Evolutionary conservation across 2,329 filamentous ascomycete species (phyloP).

Genomic region (Clarireedia homoeocarpa): DNA sequence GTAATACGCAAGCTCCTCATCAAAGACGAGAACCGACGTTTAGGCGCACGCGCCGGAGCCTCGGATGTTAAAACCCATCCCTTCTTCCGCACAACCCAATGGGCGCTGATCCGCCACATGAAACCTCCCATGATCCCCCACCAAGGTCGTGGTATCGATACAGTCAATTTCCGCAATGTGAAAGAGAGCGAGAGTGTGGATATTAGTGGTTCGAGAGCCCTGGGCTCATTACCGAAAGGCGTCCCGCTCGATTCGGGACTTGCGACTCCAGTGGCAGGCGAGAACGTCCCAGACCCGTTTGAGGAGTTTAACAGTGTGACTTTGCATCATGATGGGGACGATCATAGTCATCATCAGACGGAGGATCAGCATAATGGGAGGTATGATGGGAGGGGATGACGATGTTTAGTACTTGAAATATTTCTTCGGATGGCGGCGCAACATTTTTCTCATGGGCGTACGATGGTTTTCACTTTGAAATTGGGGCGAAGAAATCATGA

Average conservation of each 20-base stretch:
- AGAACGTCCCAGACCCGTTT: constrained; percentile 77
- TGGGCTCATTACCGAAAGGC: constrained; percentile 52
- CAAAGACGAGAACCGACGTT: constrained; percentile 90
- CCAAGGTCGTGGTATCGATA: constrained; percentile 83
- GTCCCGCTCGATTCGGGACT: constrained; percentile 82
- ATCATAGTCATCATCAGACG: constrained; percentile 31
- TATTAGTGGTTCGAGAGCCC: constrained; percentile 50
- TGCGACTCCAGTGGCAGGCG: constrained; percentile 68
- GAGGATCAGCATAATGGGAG: constrained; percentile 27
- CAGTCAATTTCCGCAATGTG: constrained; percentile 94
- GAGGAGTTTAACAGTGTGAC: constrained; percentile 99
- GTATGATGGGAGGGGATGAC: constrained; percentile 17
- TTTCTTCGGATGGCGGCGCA: no score
- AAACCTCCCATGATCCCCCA: constrained; percentile 96
- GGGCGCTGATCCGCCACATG: constrained; percentile 94
- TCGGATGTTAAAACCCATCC: constrained; percentile 95
- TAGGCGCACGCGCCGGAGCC: constrained; percentile 88
- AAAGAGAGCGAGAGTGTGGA: constrained; percentile 97
- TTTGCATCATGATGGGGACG: constrained; percentile 90
- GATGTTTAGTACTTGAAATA: no score
- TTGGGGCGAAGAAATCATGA: no score
- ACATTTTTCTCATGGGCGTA: no score
- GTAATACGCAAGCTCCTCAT: constrained; percentile 93
- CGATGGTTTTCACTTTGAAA: no score
- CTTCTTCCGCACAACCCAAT: constrained; percentile 93